Conservation (phyloP, 208 protist genomes). For the Wallacemonas rigidus region DNA sequence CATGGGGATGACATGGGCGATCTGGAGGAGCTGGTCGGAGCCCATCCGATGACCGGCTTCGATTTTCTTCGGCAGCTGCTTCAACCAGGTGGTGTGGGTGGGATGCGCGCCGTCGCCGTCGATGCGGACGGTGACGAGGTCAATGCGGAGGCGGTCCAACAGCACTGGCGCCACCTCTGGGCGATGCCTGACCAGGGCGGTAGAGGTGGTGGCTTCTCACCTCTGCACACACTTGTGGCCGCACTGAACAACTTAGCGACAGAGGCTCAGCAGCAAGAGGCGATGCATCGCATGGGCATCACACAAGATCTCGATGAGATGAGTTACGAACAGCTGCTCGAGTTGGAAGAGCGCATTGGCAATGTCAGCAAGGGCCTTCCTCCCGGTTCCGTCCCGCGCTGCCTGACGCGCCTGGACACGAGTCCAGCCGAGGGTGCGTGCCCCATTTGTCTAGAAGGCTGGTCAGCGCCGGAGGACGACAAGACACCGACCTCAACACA, state of each 20-base stretch:
- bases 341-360: constrained; percentile 80
- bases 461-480: constrained; percentile 18
- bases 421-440: constrained; percentile 44
- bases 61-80: constrained; percentile 1
- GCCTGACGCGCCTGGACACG: constrained; percentile 21
- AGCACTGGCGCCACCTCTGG: too few relatives aligned
- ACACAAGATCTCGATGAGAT: constrained; percentile 79
- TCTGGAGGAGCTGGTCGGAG: not conserved
- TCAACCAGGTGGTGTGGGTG: not conserved
- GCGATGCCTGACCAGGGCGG: not conserved
- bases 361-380: constrained; percentile 78
- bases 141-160: not conserved
- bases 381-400: constrained; percentile 35
- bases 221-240: constrained; percentile 16
- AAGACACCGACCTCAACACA: constrained; percentile 12
- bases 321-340: constrained; percentile 87
- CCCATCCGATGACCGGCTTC: not conserved
- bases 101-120: not conserved
- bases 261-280: constrained; percentile 37
- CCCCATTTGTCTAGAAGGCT: constrained; percentile 68
- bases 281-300: constrained; percentile 63
- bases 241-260: constrained; percentile 29
- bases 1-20: not conserved
- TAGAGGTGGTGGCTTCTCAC: constrained; percentile 1
- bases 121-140: not conserved